Evolutionary conservation across 1,284 basidiomycete species (phyloP).

Genomic region (Schizopora paradoxa): DNA sequence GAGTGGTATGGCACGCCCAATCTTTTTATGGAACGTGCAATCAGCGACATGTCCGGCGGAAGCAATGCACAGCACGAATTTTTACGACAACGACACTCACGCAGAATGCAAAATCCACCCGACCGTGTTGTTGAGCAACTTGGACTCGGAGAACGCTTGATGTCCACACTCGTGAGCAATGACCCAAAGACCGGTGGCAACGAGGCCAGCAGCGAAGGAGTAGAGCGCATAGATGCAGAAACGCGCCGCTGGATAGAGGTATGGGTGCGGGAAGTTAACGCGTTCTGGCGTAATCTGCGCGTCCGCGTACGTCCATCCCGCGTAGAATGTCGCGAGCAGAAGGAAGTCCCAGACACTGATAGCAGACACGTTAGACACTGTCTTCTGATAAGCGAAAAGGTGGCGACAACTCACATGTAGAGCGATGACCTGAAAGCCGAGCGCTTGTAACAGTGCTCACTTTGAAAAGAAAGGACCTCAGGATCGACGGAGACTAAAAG

Average conservation of each 20-base stretch:
- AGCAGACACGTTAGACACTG: slow-evolving; percentile 18
- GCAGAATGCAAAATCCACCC: slow-evolving; percentile 94
- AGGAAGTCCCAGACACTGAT: slow-evolving; percentile 69
- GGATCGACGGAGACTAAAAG: not conserved
- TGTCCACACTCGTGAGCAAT: slow-evolving; percentile 92
- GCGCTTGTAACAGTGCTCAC: slow-evolving; percentile 89
- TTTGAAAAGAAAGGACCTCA: slow-evolving; percentile 29
- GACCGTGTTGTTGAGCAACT: slow-evolving; percentile 88
- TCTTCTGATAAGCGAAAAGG: slow-evolving; percentile 8
- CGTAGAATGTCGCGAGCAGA: slow-evolving; percentile 68
- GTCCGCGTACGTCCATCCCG: slow-evolving; percentile 67
- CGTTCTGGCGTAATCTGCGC: slow-evolving; percentile 50
- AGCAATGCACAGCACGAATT: not conserved
- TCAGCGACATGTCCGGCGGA: not conserved
- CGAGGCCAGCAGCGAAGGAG: slow-evolving; percentile 78
- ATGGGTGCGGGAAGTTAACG: slow-evolving; percentile 56
- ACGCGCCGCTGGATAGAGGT: slow-evolving; percentile 58
- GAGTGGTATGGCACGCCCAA: slow-evolving; percentile 97
- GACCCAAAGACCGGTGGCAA: slow-evolving; percentile 93
- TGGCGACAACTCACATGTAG: slow-evolving; percentile 60
- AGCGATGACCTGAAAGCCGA: slow-evolving; percentile 80
- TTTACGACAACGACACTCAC: slow-evolving; percentile 41
- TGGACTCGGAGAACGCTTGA: slow-evolving; percentile 95
- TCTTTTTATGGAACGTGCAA: slow-evolving; percentile 33
- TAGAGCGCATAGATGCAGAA: slow-evolving; percentile 81